Conservation (phyloP, 1,284 basidiomycete genomes). For the Pseudozyma pruni region DNA sequence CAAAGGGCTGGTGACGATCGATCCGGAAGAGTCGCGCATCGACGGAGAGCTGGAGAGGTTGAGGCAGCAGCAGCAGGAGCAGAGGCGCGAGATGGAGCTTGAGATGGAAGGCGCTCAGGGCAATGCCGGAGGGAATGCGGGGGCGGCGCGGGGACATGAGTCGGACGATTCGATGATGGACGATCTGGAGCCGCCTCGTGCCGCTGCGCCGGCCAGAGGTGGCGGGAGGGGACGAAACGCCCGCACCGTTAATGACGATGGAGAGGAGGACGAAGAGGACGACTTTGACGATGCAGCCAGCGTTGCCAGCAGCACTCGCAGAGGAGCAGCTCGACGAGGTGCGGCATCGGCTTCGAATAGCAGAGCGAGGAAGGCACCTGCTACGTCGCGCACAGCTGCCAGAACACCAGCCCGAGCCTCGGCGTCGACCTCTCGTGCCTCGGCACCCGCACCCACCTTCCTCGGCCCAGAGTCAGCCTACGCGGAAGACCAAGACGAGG, state of each 20-base stretch:
- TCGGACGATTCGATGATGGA: slow-evolving; percentile 60
- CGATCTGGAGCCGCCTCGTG: slow-evolving; percentile 26
- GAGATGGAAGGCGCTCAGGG: slow-evolving; percentile 9
- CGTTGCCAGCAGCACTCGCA: slow-evolving; percentile 12
- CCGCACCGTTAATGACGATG: slow-evolving; percentile 6
- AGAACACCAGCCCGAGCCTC: neutral
- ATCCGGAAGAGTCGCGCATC: slow-evolving; percentile 54
- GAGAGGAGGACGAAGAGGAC: slow-evolving; percentile 17
- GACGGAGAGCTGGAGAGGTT: slow-evolving; percentile 45
- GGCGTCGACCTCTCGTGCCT: slow-evolving; percentile 6
- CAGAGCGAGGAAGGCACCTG: slow-evolving; percentile 5
- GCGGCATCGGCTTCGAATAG: slow-evolving; percentile 4
- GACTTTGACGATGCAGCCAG: slow-evolving; percentile 17
- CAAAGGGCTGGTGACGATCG: slow-evolving; percentile 43
- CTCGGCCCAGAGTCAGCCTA: slow-evolving; percentile 38
- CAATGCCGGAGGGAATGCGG: slow-evolving; percentile 3
- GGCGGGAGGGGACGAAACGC: slow-evolving; percentile 6
- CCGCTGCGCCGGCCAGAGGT: neutral
- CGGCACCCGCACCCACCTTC: slow-evolving; percentile 25
- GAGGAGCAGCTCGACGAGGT: slow-evolving; percentile 6
- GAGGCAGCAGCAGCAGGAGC: slow-evolving; percentile 31
- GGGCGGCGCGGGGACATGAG: slow-evolving; percentile 4
- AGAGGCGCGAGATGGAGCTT: slow-evolving; percentile 25
- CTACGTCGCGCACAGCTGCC: slow-evolving; percentile 3
- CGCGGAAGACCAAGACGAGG: slow-evolving; percentile 24